phyloP scores from a whole-genome alignment of 257 asterid species.

The Eustoma russellianum region DNA sequence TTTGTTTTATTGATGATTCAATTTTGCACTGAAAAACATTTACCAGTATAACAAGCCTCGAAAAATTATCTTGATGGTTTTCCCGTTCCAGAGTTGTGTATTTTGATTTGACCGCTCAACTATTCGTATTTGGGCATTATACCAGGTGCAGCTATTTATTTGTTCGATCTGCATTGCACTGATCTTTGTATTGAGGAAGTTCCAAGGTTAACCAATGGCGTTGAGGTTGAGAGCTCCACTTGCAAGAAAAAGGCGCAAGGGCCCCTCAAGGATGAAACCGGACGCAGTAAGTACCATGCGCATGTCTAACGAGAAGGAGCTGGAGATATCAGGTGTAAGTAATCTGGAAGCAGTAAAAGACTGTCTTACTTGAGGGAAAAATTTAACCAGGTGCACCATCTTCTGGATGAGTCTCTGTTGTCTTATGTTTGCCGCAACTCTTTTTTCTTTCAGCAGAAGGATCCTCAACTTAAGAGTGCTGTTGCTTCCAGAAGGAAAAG shows the following conservation, averaged over 20 bases:
- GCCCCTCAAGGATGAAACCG: conserved; percentile 8
- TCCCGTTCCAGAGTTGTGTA: not conserved
- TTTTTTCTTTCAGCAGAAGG: conserved; percentile 1
- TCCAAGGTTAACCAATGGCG: conserved; percentile 23
- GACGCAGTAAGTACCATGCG: not conserved
- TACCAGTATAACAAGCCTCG: too few relatives aligned
- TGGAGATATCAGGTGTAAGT: not conserved
- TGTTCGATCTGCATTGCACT: conserved; percentile 15
- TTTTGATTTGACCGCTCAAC: not conserved
- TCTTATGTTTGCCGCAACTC: not conserved
- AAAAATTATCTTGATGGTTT: too few relatives aligned
- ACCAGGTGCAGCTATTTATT: not conserved
- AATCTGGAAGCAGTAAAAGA: not conserved
- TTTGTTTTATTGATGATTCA: too few relatives aligned
- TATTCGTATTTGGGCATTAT: not conserved
- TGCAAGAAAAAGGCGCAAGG: conserved; percentile 18
- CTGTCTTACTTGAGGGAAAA: not conserved
- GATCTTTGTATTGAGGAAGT: conserved; percentile 23
- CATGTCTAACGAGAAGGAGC: not conserved
- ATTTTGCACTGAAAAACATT: too few relatives aligned
- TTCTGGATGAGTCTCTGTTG: not conserved
- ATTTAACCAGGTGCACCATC: not conserved
- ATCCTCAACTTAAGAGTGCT: not conserved
- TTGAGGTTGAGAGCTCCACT: conserved; percentile 14
- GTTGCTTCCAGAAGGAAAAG: not conserved